Conservation (phyloP, 257 asterid genomes). For the Solanum arcanum region DNA sequence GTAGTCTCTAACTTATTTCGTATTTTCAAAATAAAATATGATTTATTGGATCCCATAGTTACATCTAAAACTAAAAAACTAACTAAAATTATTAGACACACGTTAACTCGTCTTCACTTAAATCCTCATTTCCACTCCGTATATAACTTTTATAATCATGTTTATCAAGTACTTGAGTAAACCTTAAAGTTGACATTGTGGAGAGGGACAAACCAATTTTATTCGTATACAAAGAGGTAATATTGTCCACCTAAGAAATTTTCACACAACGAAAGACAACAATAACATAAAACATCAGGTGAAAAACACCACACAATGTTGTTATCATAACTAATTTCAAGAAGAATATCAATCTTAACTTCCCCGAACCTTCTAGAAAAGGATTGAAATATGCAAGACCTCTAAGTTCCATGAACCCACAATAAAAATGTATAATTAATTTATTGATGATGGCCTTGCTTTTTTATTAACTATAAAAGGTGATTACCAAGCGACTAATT, state of each 20-base stretch:
- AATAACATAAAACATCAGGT: too few relatives aligned
- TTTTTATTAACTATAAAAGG: too few relatives aligned
- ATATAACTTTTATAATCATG: conserved; percentile 17
- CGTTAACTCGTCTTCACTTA: conserved; percentile 49
- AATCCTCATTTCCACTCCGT: not conserved
- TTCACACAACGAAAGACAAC: not conserved
- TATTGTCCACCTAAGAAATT: not conserved
- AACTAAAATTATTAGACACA: conserved; percentile 8
- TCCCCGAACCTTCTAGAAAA: not conserved
- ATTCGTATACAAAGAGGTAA: not conserved
- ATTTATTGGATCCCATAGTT: too few relatives aligned
- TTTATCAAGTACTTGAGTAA: conserved; percentile 70
- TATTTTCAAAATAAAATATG: too few relatives aligned
- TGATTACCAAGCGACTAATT: too few relatives aligned
- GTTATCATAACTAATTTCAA: not conserved
- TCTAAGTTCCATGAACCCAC: not conserved
- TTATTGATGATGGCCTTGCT: not conserved
- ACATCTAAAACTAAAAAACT: not conserved
- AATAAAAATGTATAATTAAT: not conserved
- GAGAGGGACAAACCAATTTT: conserved; percentile 8
- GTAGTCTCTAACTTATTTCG: too few relatives aligned
- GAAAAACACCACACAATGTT: too few relatives aligned
- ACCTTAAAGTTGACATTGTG: conserved; percentile 58
- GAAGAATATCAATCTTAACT: not conserved
- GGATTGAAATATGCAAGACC: not conserved